Evolutionary conservation across 2,329 filamentous ascomycete genomes (phyloP).

Genomic region (Cladosporium sp.): DNA sequence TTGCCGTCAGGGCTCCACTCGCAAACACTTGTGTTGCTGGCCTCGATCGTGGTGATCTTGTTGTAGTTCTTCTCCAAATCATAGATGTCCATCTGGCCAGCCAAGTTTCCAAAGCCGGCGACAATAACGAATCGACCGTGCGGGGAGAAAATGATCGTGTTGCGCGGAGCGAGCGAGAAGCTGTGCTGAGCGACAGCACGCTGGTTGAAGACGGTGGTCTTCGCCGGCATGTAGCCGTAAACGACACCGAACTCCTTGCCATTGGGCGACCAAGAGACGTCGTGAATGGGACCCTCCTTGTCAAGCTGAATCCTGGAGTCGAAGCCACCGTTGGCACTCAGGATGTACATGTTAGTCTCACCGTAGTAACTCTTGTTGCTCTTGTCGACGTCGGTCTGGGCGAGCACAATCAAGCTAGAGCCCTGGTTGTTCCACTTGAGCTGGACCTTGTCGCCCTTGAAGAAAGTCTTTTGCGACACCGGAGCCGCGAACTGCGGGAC

Average conservation of each 20-base stretch:
- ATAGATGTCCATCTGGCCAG: conserved; percentile 96
- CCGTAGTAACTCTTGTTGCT: conserved; percentile 99
- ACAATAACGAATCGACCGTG: conserved; percentile 90
- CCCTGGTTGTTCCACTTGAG: conserved; percentile 96
- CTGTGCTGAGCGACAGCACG: conserved; percentile 77
- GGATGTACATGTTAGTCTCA: conserved; percentile 92
- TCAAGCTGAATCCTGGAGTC: conserved; percentile 79
- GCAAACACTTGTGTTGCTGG: conserved; percentile 92
- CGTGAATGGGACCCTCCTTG: conserved; percentile 96
- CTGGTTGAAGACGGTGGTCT: conserved; percentile 96
- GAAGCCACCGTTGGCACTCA: conserved; percentile 86
- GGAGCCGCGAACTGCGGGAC: conserved; percentile 79
- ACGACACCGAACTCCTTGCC: conserved; percentile 97
- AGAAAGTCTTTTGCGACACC: conserved; percentile 97
- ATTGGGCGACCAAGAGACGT: conserved; percentile 97
- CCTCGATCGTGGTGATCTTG: conserved; percentile 92
- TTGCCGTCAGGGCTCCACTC: conserved; percentile 96
- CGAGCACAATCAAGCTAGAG: conserved; percentile 87
- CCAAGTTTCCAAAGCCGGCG: conserved; percentile 94
- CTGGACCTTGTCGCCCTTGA: conserved; percentile 98
- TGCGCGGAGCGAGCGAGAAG: conserved; percentile 83
- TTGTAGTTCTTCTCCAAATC: conserved; percentile 90
- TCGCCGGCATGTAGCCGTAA: conserved; percentile 98
- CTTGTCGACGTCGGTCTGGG: conserved; percentile 97
- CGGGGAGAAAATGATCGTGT: conserved; percentile 93